A percentile compares a stretch with the other conserved stretches of the same genome.
Conservation (phyloP, 768 basidiomycete genomes). For the Porpolomopsis calyptriformis region DNA sequence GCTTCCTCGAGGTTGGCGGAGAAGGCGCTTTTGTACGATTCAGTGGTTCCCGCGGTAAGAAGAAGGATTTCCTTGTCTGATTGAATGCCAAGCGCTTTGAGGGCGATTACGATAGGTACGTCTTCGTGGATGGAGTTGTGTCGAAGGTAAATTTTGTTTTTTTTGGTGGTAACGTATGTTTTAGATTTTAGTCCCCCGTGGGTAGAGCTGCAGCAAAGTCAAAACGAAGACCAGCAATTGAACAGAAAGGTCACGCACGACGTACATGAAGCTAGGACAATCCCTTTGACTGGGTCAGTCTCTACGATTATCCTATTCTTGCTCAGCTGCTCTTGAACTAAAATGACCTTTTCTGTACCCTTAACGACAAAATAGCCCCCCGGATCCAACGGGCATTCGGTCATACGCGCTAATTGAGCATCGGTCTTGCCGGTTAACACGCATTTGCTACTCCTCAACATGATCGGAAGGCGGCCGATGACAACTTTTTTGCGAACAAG, state of each 20-base stretch:
- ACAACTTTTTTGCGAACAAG: slow-evolving; percentile 81
- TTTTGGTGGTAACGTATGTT: slow-evolving; percentile 94
- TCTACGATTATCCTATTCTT: slow-evolving; percentile 99
- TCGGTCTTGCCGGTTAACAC: slow-evolving; percentile 70
- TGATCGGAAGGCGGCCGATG: slow-evolving; percentile 89
- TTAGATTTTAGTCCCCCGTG: slow-evolving; percentile 89
- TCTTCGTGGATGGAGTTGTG: slow-evolving; percentile 98
- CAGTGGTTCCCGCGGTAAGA: slow-evolving; percentile 84
- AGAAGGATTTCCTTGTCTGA: slow-evolving; percentile 97
- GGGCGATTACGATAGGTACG: slow-evolving; percentile 89
- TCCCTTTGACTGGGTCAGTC: slow-evolving; percentile 78
- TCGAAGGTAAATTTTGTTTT: slow-evolving; percentile 87
- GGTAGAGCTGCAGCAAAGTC: slow-evolving; percentile 44
- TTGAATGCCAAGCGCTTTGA: slow-evolving; percentile 93
- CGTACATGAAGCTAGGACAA: slow-evolving; percentile 91
- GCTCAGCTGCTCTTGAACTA: slow-evolving; percentile 97
- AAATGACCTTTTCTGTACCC: slow-evolving; percentile 97
- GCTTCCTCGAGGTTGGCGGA: slow-evolving; percentile 91
- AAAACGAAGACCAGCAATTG: slow-evolving; percentile 1
- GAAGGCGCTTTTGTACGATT: slow-evolving; percentile 78
- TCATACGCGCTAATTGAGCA: slow-evolving; percentile 83
- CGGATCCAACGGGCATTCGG: slow-evolving; percentile 94
- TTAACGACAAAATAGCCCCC: slow-evolving; percentile 99
- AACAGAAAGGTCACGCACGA: slow-evolving; percentile 48
- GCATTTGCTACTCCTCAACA: slow-evolving; percentile 94